Percentiles rank a stretch among this genome's conserved stretches.
These are phyloP conservation scores for Fistulinella prunicolor DNA, from an alignment of 768 basidiomycete genomes.

Conservation along the genomic window DNA sequence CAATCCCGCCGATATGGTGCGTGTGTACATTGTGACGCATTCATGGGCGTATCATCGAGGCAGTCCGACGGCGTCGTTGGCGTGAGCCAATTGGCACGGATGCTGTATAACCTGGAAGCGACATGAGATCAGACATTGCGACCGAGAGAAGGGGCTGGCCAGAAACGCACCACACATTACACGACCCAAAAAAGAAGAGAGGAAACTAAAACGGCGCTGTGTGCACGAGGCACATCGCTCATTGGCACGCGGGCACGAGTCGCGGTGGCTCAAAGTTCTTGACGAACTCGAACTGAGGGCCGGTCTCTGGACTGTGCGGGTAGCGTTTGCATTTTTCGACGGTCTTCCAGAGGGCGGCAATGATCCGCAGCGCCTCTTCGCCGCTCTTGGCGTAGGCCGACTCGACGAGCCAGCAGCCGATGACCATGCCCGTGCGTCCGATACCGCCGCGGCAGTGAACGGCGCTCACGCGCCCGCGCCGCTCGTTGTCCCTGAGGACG, in stretches of 20 bases:
- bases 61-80: background rate
- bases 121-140: background rate
- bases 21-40: constrained; percentile 29
- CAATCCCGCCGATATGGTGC: constrained; percentile 22
- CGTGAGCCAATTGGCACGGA: background rate
- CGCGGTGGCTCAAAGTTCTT: constrained; percentile 45
- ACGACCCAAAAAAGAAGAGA: background rate
- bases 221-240: background rate
- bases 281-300: constrained; percentile 75
- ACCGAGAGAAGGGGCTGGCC: background rate
- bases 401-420: constrained; percentile 77
- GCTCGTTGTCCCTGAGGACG: constrained; percentile 58
- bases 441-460: constrained; percentile 82
- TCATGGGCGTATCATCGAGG: constrained; percentile 9
- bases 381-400: constrained; percentile 60
- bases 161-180: constrained; percentile 5
- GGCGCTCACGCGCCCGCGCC: constrained; percentile 57
- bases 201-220: background rate
- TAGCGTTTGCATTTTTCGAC: constrained; percentile 77
- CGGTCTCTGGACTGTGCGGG: constrained; percentile 77
- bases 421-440: constrained; percentile 59
- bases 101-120: constrained; percentile 7
- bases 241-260: constrained; percentile 18
- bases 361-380: constrained; percentile 58
- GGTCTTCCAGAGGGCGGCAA: constrained; percentile 66